These are phyloP conservation scores for Phytopythium litorale DNA, from an alignment of 352 stramenopile genomes.

Conservation along the genomic window DNA sequence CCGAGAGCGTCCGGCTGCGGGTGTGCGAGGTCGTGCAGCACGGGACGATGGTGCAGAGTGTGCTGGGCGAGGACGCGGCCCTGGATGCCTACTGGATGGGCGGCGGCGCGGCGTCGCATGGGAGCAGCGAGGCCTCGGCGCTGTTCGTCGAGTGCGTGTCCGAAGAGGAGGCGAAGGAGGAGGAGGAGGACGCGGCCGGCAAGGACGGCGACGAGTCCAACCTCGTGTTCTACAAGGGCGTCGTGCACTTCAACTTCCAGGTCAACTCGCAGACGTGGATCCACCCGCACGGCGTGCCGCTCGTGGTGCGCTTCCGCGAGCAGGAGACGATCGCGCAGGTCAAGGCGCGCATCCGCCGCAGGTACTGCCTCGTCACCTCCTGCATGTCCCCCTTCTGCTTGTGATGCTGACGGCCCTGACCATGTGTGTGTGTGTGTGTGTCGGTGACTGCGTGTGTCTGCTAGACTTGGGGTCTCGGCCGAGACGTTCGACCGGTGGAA, in stretches of 20 bases:
- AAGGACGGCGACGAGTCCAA: conserved; percentile 11
- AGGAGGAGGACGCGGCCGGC: not conserved
- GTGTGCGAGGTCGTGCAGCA: conserved; percentile 61
- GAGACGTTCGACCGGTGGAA: conserved; percentile 73
- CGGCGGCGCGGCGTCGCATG: conserved; percentile 4
- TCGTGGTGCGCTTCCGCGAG: conserved; percentile 60
- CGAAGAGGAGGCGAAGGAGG: conserved; percentile 18
- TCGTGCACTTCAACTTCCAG: conserved; percentile 78
- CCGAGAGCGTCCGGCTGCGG: conserved; percentile 33
- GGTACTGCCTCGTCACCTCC: conserved; percentile 21
- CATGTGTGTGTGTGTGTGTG: conserved; percentile 9
- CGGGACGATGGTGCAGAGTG: conserved; percentile 43
- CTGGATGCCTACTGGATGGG: conserved; percentile 54
- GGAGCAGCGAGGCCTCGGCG: conserved; percentile 28
- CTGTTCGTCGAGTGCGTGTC: conserved; percentile 61
- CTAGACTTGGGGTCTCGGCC: conserved; percentile 61
- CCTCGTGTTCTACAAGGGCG: conserved; percentile 47
- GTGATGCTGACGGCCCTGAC: conserved; percentile 9
- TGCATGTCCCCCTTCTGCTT: not conserved
- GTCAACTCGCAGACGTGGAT: conserved; percentile 58
- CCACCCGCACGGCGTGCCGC: conserved; percentile 64
- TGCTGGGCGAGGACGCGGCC: conserved; percentile 32
- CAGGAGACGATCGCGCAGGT: conserved; percentile 61
- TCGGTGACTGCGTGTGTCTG: no score
- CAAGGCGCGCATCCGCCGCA: conserved; percentile 64